phyloP scores from a whole-genome alignment of 2,329 filamentous ascomycete genomes.

The Stagonosporopsis chrysanthemi region DNA sequence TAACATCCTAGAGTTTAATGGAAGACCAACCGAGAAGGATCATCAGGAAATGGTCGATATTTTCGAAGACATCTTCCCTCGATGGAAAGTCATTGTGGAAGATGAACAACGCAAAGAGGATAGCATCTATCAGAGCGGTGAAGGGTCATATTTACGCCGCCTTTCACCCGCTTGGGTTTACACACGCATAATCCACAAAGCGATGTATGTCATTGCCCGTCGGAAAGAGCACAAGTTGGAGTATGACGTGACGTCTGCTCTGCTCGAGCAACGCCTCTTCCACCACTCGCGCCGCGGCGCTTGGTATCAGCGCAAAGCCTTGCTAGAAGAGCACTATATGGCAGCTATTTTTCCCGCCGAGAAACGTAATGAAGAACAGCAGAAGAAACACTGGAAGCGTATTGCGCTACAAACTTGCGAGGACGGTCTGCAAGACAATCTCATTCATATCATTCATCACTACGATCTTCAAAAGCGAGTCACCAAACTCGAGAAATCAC shows the following conservation, averaged over 20 bases:
- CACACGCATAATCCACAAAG: slow-evolving; percentile 91
- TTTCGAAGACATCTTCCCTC: slow-evolving; percentile 76
- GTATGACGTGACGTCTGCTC: slow-evolving; percentile 74
- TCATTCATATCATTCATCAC: slow-evolving; percentile 92
- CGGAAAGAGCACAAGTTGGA: slow-evolving; percentile 83
- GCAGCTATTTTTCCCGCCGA: slow-evolving; percentile 50
- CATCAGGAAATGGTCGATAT: slow-evolving; percentile 73
- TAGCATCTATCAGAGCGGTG: slow-evolving; percentile 77
- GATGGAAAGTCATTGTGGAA: slow-evolving; percentile 77
- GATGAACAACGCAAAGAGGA: slow-evolving; percentile 83
- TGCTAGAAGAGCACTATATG: slow-evolving; percentile 97
- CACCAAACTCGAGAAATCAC: slow-evolving; percentile 84
- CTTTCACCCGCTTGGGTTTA: slow-evolving; percentile 94
- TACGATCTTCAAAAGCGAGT: slow-evolving; percentile 94
- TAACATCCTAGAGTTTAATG: slow-evolving; percentile 79
- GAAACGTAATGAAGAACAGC: slow-evolving; percentile 59
- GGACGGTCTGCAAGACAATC: slow-evolving; percentile 80
- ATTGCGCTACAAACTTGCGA: slow-evolving; percentile 83
- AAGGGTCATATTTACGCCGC: slow-evolving; percentile 86
- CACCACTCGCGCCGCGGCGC: slow-evolving; percentile 83
- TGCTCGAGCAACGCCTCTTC: slow-evolving; percentile 83
- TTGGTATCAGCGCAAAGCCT: slow-evolving; percentile 95
- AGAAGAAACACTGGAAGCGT: slow-evolving; percentile 84
- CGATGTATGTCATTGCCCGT: slow-evolving; percentile 77
- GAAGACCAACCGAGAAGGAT: slow-evolving; percentile 69